Base-by-base conservation (phyloP, 164 flowering plant species). In the Buxus sempervirens region DNA sequence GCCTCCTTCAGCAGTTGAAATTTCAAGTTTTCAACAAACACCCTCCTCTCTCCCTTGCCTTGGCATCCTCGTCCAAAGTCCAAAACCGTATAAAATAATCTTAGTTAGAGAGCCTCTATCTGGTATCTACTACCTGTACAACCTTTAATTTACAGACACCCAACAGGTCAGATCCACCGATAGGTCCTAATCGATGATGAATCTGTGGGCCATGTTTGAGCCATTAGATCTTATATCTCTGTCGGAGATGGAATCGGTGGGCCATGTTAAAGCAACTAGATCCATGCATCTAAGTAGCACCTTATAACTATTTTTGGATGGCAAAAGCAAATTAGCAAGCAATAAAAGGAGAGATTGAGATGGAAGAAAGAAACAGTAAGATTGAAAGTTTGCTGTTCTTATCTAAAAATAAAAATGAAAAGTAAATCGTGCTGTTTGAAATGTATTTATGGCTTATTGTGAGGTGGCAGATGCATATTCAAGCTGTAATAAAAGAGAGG, bases 391-490 rank as follows among this genome's bases (percentile, higher is more conserved):
- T 32, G 38, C 38, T 32, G 38, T 32, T 32, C 38, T 32, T 32
- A 32, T 3, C 38, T 7, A 32, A 32, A 32, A 32, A 32, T 32
- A 32, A 32, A 32, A 32, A 7, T 3, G 7, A 3, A 32, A 32
- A 32, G 7, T 32, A 32, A 32, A 32, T 32, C 3, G 7, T 27
- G 62, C 20, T 48, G 58, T 58, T 54, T 72, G 21, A 67, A 66
- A 70, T 24, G 65, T 68, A 85, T 82, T 83, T 68, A 85, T 79
- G 76, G 77, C 70, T 42, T 66, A 65, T 80, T 58, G 76, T 65
- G 80, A 55, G 78, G 76, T 77, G 85, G 89, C 83, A 83, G 89
- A 78, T 83, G 53, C 62, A 70, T 54, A 75, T 72, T 78, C 59
- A 75, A 72, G 69, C 71, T 25, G 62, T 58, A 68, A 62, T 82